Evolutionary conservation across 495 filamentous ascomycete genomes (phyloP).

Genomic region (Tuber aestivum): DNA sequence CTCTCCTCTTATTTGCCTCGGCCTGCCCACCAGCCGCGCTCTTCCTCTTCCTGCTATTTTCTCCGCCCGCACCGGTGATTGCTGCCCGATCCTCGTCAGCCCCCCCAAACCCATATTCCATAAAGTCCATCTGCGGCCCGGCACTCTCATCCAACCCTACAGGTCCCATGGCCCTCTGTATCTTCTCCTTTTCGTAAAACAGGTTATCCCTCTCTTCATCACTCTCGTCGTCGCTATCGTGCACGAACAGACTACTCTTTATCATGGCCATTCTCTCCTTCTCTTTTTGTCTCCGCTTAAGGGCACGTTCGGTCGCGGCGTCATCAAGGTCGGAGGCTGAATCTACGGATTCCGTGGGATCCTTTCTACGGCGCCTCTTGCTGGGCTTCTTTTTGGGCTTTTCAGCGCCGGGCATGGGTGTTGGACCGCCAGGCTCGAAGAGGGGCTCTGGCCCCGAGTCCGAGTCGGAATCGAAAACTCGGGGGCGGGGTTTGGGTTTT

Average conservation of each 20-base stretch:
- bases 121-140: conserved; percentile 4
- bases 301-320: conserved; percentile 37
- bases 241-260: conserved; percentile 76
- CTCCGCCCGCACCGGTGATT: neutral
- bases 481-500: conserved; percentile 51
- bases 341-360: neutral
- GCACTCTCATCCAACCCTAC: neutral
- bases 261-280: conserved; percentile 52
- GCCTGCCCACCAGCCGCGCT: conserved; percentile 47
- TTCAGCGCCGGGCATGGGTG: conserved; percentile 37
- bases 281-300: conserved; percentile 46
- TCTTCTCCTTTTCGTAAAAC: conserved; percentile 40
- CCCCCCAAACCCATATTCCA: conserved; percentile 7
- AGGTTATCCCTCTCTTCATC: conserved; percentile 39
- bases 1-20: conserved; percentile 25
- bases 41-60: conserved; percentile 45
- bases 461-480: conserved; percentile 54
- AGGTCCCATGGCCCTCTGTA: conserved; percentile 19
- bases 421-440: conserved; percentile 67
- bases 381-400: conserved; percentile 23
- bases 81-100: neutral
- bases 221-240: conserved; percentile 44
- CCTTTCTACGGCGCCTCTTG: conserved; percentile 48
- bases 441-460: conserved; percentile 57
- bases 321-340: conserved; percentile 35